Conservation (phyloP, 345 rosid genomes). For the Aegle marmelos region DNA sequence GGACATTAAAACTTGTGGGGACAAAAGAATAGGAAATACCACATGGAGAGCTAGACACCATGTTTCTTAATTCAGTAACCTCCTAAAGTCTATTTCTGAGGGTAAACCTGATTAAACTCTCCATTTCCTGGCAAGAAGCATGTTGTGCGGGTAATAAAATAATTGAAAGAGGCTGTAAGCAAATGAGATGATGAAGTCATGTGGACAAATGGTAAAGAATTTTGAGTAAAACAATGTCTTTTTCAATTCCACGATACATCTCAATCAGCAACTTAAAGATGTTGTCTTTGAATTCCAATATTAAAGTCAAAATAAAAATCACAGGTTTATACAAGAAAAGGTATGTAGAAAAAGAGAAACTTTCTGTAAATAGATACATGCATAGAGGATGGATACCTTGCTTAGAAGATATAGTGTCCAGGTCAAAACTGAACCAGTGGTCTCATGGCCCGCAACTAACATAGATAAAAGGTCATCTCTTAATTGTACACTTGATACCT, state of each 20-base stretch:
- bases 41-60: not conserved
- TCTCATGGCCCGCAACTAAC: slow-evolving; percentile 98
- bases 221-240: not conserved
- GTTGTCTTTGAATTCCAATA: not conserved
- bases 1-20: not conserved
- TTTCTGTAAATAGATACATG: not conserved
- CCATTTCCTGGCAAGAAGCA: not conserved
- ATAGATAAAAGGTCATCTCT: slow-evolving; percentile 92
- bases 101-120: not conserved
- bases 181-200: not conserved
- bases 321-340: not conserved
- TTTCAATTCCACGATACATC: not conserved
- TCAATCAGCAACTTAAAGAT: not conserved
- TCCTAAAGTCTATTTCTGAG: not conserved
- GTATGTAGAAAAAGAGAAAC: not conserved
- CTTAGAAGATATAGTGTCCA: slow-evolving; percentile 96
- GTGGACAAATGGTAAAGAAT: not conserved
- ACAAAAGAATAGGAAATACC: not conserved
- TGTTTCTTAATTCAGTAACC: not conserved
- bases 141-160: not conserved
- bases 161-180: not conserved
- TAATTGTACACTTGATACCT: slow-evolving; percentile 86
- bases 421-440: slow-evolving; percentile 93
- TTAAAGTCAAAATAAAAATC: not conserved
- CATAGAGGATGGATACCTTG: slow-evolving; percentile 51